These are phyloP conservation scores for Thelonectria rubi DNA, from an alignment of 2,329 filamentous ascomycete genomes.

Conservation along the genomic window DNA sequence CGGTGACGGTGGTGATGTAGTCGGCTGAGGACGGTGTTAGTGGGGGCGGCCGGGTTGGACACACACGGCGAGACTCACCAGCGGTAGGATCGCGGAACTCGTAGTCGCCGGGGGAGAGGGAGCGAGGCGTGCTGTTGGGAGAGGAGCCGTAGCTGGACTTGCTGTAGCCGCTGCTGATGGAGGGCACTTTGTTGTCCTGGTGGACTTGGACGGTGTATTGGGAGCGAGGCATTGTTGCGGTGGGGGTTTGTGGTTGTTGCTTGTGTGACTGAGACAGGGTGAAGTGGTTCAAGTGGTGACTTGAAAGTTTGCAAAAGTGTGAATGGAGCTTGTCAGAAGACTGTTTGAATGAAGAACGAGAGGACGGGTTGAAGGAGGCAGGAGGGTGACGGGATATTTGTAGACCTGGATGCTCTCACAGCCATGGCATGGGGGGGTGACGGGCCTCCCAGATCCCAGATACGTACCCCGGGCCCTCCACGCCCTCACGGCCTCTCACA, in stretches of 20 bases:
- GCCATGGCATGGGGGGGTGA: background rate
- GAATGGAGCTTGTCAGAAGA: background rate
- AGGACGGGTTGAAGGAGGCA: background rate
- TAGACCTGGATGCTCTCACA: background rate
- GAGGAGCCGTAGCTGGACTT: slow-evolving; percentile 39
- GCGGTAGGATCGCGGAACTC: slow-evolving; percentile 47
- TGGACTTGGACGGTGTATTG: slow-evolving; percentile 46
- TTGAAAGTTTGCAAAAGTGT: background rate
- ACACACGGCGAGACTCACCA: slow-evolving; percentile 37
- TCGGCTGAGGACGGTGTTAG: slow-evolving; percentile 39
- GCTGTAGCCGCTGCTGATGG: slow-evolving; percentile 41
- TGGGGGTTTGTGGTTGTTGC: slow-evolving; percentile 19
- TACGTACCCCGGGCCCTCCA: background rate
- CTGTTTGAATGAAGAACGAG: slow-evolving; percentile 8
- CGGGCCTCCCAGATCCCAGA: background rate
- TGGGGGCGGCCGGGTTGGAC: slow-evolving; percentile 17
- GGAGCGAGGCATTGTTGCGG: slow-evolving; percentile 39
- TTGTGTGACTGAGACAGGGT: background rate
- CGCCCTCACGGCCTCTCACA: background rate
- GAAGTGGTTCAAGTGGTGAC: background rate
- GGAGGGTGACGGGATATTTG: background rate
- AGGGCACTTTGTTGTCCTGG: slow-evolving; percentile 44
- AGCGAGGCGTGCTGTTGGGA: slow-evolving; percentile 40
- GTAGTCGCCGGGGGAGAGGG: slow-evolving; percentile 42
- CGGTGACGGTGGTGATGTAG: slow-evolving; percentile 38